Base-by-base conservation (phyloP, 106 monocot genomes). In the Xerophyta viscosa region DNA sequence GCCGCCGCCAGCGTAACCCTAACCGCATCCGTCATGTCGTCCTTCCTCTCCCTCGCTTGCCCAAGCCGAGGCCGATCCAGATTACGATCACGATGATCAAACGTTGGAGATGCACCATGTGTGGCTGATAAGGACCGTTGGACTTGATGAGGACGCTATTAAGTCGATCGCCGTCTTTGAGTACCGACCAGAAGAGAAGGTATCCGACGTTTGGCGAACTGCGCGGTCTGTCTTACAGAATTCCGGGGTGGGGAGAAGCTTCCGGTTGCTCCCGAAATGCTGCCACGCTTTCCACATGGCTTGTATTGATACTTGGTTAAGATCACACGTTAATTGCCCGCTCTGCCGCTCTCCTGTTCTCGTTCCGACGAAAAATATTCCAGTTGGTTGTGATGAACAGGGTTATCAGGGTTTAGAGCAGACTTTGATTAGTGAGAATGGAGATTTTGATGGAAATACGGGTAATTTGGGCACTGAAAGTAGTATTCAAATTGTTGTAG, bases 241-340 rank as follows among this genome's bases (percentile, higher is more conserved):
- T 93, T 93, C 55, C 11, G 15, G 17, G 87, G 88, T 31, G 87
- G 87, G 13, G 93, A 93, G 59, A 39, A 61, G 24, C 68, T n/a
- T 93, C 22, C 64, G 83, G 49, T 29, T 93, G 21, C 74, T 93
- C 20, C 93, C 93, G 27, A 75, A 78, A 61, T 93, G 93, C 21
- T 56, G 63, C 22, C 87, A 93, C 24, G 74, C 80, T 0, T 93
- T 93, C 54, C 93, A 93, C 44, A 37, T 75, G 10, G 15, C 74
- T 21, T 93, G 93, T 57, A 81, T 93, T 41, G 93, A 93, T 33
- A 87, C 83, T 1, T 87, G 93, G 87, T 77, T 93, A 17, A 46
- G 77, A 14, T 71, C 83, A 6, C 87, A 80, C 27, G 77, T 87
- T 36, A 88, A 84, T 37, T 93, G 87, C 61, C 93, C 93, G 6